Evolutionary conservation across 2,329 filamentous ascomycete species (phyloP), one percentile per base, ranked within the genome.

Genomic region (Sporothrix variecibatus): DNA sequence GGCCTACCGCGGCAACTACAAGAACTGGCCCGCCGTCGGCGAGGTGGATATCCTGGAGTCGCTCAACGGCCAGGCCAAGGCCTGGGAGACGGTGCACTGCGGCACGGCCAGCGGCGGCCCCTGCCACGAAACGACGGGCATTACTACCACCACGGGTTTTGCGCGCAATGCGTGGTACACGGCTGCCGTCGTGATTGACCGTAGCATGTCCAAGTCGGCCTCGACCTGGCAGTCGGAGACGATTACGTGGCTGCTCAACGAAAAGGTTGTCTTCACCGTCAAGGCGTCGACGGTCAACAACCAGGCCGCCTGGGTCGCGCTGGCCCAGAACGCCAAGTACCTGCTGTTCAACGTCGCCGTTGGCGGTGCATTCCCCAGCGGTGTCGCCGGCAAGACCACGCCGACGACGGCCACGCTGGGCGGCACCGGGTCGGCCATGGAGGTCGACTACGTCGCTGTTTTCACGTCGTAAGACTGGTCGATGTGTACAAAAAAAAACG

Each of bases 261-360:
- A 85, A 8, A 75, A 74, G 0, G 80, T 81, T 46, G 88, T 83
- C 76, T 81, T 84, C 71, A 81, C 81, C 26, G 78, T 89, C 28
- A 82, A 80, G 2, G 87, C 87, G 0, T 78, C 80, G 0, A 79
- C 83, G 31, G 82, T 89, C 74, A 82, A 81, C 53, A 83, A 87
- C 74, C 79, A 83, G 73, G 79, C 78, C 1, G 81, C 85, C n/a
- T 90, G 87, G 87, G 82, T 79, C 3, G 81, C 83, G 3, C 79
- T 89, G 23, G 86, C 86, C 26, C 85, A 88, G 76, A 85, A 81
- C 72, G 84, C 87, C 1, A 77, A 87, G 78, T 88, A 84, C 76
- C 78, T 89, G 69, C 84, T 89, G 72, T 79, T 90, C 71, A 89
- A 90, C 75, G 81, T 89, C 5, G 87, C 88, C 64, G 84, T 89